Evolutionary conservation across 2,329 filamentous ascomycete genomes (phyloP).

Genomic region (Fonsecaea pugnacius): DNA sequence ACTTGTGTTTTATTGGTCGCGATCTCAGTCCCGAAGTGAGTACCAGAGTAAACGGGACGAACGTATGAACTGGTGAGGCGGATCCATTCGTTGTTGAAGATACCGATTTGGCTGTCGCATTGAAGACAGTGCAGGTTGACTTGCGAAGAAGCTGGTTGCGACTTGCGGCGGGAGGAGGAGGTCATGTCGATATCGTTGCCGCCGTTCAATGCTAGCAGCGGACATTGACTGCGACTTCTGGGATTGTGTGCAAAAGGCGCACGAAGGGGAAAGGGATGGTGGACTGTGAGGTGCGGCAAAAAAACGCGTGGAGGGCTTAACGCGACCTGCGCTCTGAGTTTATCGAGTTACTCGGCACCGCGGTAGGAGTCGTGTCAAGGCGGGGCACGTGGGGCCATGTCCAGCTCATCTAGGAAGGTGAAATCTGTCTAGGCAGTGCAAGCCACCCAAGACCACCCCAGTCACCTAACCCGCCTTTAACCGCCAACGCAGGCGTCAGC

Average conservation of each 20-base stretch:
- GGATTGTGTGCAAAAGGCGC: not conserved
- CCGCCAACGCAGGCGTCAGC: not conserved
- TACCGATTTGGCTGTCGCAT: constrained; percentile 35
- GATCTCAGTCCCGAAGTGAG: constrained; percentile 32
- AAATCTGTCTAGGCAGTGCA: not conserved
- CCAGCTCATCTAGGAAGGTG: not conserved
- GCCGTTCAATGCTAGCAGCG: not conserved
- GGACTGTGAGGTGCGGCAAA: not conserved
- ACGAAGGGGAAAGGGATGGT: not conserved
- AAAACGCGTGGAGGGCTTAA: not conserved
- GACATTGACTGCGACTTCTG: constrained; percentile 4
- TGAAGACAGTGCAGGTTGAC: constrained; percentile 35
- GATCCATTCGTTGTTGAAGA: constrained; percentile 37
- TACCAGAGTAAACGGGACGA: constrained; percentile 28
- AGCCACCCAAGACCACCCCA: too few relatives aligned
- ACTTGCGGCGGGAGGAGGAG: constrained; percentile 17
- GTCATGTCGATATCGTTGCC: constrained; percentile 14
- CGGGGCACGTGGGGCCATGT: too few relatives aligned
- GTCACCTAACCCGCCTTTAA: not conserved
- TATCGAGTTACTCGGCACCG: too few relatives aligned
- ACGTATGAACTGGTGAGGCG: constrained; percentile 36
- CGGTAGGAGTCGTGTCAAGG: not conserved
- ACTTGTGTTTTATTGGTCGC: constrained; percentile 29
- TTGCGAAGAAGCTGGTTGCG: constrained; percentile 9
- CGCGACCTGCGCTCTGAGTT: not conserved